Evolutionary conservation across 805 yeast genomes (phyloP), one percentile per base, ranked within the genome.

Genomic region (Cyberlindnera maclurae): DNA sequence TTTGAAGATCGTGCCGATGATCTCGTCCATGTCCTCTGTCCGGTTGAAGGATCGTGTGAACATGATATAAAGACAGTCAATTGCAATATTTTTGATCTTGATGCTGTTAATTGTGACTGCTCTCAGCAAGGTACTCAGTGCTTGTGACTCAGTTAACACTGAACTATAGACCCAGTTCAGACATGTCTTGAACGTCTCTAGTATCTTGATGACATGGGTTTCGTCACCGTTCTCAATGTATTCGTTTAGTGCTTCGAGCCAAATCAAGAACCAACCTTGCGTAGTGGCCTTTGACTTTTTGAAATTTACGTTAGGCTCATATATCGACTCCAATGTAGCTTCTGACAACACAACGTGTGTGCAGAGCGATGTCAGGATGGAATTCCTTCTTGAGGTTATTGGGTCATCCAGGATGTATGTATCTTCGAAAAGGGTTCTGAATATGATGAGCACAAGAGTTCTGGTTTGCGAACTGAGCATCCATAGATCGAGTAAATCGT

Each of bases 401-500:
- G 96, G 82, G 56, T 93, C 99, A 49, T 93, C 97, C 34, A 93
- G 68, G 37, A 94, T 66, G 55, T 87, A 93, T 10, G 93, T 77
- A 56, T 93, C 99, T 62, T 93, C 99, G 55, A 90, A 93, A 13
- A 93, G 62, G 4, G 94, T 87, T 53, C 96, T 68, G 47, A 86
- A 74, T 5, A 93, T 82, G 34, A 83, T 76, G 17, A 90, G 64
- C 3, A 89, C 69, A 35, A 93, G 64, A 54, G 88, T 96, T 45
- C 95, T 69, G 4, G 89, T 71, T 17, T 75, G 71, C 13, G 68
- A 60, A 37, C 73, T 74, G 42, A 63, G 65, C 40, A 72, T 68
- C 97, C 97, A 93, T 46, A 93, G 63, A 36, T 73, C 71, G 48
- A 79, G 71, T 31, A 93, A 65, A 48, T 81, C 81, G 12, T 69